Evolutionary conservation across 1,139 yeast species (phyloP).

Genomic region (Lodderomyces oxycetoniae): DNA sequence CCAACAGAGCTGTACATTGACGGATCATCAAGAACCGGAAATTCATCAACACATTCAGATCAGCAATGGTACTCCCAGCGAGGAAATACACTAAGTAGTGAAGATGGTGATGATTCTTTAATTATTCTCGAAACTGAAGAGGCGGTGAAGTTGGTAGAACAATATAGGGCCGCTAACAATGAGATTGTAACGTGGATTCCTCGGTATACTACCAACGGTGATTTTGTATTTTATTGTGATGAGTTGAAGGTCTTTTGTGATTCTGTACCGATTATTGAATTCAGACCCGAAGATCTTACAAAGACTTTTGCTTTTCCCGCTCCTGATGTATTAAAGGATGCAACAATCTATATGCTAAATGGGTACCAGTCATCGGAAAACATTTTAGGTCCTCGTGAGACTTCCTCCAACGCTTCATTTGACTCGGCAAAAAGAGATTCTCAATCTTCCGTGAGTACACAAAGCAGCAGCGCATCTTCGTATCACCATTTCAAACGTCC

Average conservation of each 20-base stretch:
- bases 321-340: conserved; percentile 22
- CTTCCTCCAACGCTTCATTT: conserved; percentile 14
- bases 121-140: conserved; percentile 25
- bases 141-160: conserved; percentile 35
- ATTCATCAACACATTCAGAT: not conserved
- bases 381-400: conserved; percentile 10
- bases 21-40: not conserved
- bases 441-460: conserved; percentile 29
- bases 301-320: conserved; percentile 29
- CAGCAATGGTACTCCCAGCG: not conserved
- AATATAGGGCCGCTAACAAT: conserved; percentile 26
- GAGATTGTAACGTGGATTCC: conserved; percentile 48
- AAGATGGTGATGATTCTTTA: conserved; percentile 4
- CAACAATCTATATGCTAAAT: conserved; percentile 17
- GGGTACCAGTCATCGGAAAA: conserved; percentile 11
- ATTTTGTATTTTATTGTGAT: conserved; percentile 54
- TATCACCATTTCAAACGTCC: conserved; percentile 45
- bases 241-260: conserved; percentile 55
- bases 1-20: not conserved
- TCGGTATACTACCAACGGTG: conserved; percentile 51
- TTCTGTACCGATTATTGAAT: conserved; percentile 44
- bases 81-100: not conserved
- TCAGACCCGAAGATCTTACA: conserved; percentile 17
- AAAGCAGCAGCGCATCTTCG: conserved; percentile 21
- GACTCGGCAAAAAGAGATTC: conserved; percentile 40